These are phyloP conservation scores for Triadica sebifera DNA, from an alignment of 345 rosid genomes.

Conservation along the genomic window DNA sequence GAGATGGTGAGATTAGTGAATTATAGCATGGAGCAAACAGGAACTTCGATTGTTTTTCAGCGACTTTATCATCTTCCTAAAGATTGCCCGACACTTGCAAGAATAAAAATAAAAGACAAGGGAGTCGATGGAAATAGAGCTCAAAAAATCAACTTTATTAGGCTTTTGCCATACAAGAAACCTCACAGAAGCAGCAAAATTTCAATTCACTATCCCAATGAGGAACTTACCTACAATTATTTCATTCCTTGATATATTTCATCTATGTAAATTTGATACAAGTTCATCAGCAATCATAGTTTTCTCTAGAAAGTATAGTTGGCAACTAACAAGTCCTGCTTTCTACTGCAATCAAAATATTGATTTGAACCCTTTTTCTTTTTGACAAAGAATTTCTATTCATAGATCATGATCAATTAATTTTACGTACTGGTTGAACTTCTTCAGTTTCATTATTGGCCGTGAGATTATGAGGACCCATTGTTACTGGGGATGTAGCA, in stretches of 20 bases:
- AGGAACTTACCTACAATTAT: not conserved
- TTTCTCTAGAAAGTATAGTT: not conserved
- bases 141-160: conserved; percentile 7
- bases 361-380: not conserved
- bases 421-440: conserved; percentile 11
- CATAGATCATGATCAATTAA: not conserved
- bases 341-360: not conserved
- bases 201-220: conserved; percentile 1
- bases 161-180: conserved; percentile 1
- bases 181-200: conserved; percentile 8
- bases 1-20: conserved; percentile 61
- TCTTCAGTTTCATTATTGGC: conserved; percentile 12
- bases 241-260: not conserved
- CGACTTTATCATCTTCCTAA: not conserved
- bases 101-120: conserved; percentile 7
- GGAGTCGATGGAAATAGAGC: conserved; percentile 7
- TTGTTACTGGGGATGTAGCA: conserved; percentile 20
- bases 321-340: not conserved
- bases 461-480: conserved; percentile 19
- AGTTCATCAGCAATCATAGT: conserved; percentile 9
- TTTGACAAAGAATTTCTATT: not conserved
- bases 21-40: conserved; percentile 18
- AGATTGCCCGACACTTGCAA: conserved; percentile 7
- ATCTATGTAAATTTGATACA: conserved; percentile 26
- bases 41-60: not conserved